A percentile compares a stretch with the other conserved stretches of the same genome.
phyloP scores from a whole-genome alignment of 2,329 filamentous ascomycete species.

The Aspergillus latus region DNA sequence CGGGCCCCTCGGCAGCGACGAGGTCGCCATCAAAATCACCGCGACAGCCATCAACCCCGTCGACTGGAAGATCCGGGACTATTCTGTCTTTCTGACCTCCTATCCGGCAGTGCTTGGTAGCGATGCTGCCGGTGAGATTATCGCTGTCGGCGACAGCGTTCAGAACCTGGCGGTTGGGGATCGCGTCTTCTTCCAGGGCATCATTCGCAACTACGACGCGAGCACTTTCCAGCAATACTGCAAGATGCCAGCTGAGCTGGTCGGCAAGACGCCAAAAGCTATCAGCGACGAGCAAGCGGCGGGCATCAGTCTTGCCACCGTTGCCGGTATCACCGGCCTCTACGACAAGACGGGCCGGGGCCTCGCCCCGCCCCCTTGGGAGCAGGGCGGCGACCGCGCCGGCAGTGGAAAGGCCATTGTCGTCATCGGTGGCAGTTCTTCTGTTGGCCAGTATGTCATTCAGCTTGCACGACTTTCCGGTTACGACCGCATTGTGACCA shows the following conservation, averaged over 20 bases:
- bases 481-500: slow-evolving; percentile 35
- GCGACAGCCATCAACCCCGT: slow-evolving; percentile 25
- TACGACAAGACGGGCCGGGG: slow-evolving; percentile 23
- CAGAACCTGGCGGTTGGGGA: slow-evolving; percentile 23
- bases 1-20: slow-evolving; percentile 14
- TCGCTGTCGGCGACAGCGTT: slow-evolving; percentile 23
- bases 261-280: slow-evolving; percentile 32
- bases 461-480: slow-evolving; percentile 37
- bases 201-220: slow-evolving; percentile 30
- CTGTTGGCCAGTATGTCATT: slow-evolving; percentile 37
- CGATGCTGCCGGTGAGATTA: slow-evolving; percentile 24
- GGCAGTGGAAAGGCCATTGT: slow-evolving; percentile 24
- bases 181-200: slow-evolving; percentile 39
- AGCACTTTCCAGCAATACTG: slow-evolving; percentile 42
- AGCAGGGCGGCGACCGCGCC: slow-evolving; percentile 19
- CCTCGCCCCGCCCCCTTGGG: slow-evolving; percentile 32
- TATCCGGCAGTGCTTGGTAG: slow-evolving; percentile 21
- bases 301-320: slow-evolving; percentile 25
- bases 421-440: slow-evolving; percentile 39
- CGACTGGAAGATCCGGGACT: slow-evolving; percentile 33
- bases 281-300: slow-evolving; percentile 33
- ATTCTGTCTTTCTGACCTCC: slow-evolving; percentile 23
- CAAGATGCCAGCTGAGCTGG: slow-evolving; percentile 34
- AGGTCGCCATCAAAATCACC: slow-evolving; percentile 20
- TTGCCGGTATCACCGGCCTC: slow-evolving; percentile 21